phyloP scores from a whole-genome alignment of 1,284 basidiomycete genomes.

The Quambalaria eucalypti region DNA sequence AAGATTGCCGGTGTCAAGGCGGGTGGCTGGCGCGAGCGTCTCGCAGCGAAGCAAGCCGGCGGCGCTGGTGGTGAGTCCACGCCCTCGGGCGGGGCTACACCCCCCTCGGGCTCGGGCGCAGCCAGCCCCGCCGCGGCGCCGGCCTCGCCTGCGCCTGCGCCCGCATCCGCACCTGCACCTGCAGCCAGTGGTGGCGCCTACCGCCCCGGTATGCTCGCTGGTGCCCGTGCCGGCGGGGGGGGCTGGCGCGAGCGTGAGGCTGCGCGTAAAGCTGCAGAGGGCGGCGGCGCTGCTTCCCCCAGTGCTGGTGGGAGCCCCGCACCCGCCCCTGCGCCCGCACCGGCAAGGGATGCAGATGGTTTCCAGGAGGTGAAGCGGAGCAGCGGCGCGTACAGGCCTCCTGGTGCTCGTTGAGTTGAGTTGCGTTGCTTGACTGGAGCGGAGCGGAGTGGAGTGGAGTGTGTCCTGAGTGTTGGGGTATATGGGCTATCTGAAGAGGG shows the following conservation, averaged over 20 bases:
- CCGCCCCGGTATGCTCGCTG: conserved; percentile 3
- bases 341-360: conserved; percentile 5
- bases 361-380: conserved; percentile 6
- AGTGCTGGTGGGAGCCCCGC: conserved; percentile 9
- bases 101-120: neutral
- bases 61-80: conserved; percentile 10
- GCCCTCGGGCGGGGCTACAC: conserved; percentile 1
- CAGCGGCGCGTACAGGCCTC: conserved; percentile 6
- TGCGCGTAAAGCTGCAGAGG: conserved; percentile 13
- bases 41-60: conserved; percentile 3
- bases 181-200: conserved; percentile 8
- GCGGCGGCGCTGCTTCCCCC: conserved; percentile 5
- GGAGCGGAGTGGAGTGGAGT: too few relatives aligned
- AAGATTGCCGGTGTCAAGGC: neutral
- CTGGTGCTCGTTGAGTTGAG: neutral
- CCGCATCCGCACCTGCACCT: conserved; percentile 7
- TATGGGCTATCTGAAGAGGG: too few relatives aligned
- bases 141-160: conserved; percentile 8
- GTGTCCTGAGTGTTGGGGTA: too few relatives aligned
- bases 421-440: too few relatives aligned
- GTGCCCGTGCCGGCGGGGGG: too few relatives aligned
- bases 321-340: conserved; percentile 3
- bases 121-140: conserved; percentile 5
- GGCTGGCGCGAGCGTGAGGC: conserved; percentile 24
- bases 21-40: conserved; percentile 6